Percentiles rank a stretch among this genome's conserved stretches.
Conservation (phyloP, 768 basidiomycete species). For the Suillus spraguei region DNA sequence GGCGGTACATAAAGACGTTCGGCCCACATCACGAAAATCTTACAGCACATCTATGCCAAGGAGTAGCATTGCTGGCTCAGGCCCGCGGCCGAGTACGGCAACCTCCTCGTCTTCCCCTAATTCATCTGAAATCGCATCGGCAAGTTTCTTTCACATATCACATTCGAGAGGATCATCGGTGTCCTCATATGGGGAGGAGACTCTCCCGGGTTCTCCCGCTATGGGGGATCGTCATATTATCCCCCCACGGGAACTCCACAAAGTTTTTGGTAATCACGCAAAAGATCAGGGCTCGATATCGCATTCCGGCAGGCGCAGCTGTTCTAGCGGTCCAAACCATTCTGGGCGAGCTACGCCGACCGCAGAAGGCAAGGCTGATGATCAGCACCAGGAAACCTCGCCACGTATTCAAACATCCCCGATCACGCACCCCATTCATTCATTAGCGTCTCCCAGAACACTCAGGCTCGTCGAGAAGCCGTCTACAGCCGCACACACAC, state of each 20-base stretch:
- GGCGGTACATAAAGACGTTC: neutral
- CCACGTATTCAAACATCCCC: constrained; percentile 56
- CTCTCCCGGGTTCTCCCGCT: constrained; percentile 41
- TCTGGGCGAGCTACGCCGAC: constrained; percentile 22
- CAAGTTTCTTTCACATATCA: constrained; percentile 52
- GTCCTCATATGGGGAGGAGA: constrained; percentile 54
- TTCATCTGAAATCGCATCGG: constrained; percentile 58
- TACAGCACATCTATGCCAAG: constrained; percentile 15
- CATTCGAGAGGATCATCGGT: constrained; percentile 54
- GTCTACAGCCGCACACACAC: constrained; percentile 1
- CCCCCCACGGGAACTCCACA: constrained; percentile 55
- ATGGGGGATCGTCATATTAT: constrained; percentile 49
- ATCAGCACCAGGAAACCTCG: constrained; percentile 28
- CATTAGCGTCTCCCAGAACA: constrained; percentile 32
- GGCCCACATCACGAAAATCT: neutral
- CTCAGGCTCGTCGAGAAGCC: constrained; percentile 8
- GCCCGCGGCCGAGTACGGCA: constrained; percentile 45
- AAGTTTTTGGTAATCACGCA: constrained; percentile 35
- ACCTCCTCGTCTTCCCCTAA: constrained; percentile 65
- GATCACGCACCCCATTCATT: constrained; percentile 46
- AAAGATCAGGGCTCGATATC: constrained; percentile 5
- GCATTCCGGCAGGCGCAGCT: constrained; percentile 21
- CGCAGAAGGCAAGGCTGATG: constrained; percentile 13
- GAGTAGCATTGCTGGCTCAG: constrained; percentile 16
- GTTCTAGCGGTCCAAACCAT: constrained; percentile 17